Percentiles rank a stretch among this genome's conserved stretches.
phyloP scores from a whole-genome alignment of 352 stramenopile genomes.

The Globisporangium camurandrum region DNA sequence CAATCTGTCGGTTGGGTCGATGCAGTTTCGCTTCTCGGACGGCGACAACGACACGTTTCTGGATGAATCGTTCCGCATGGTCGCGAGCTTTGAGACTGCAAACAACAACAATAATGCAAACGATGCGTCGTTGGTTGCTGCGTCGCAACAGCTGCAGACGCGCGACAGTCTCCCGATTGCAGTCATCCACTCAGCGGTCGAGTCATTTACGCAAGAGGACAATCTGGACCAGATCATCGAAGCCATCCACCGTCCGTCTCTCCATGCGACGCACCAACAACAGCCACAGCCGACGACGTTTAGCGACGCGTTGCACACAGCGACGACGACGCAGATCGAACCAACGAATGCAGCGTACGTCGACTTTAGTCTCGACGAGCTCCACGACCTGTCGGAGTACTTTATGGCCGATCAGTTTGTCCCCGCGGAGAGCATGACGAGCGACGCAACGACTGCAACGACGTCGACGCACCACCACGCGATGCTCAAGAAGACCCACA shows the following conservation, averaged over 20 bases:
- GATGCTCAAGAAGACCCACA: conserved; percentile 66
- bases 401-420: conserved; percentile 53
- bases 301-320: conserved; percentile 4
- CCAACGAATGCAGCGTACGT: conserved; percentile 33
- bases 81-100: conserved; percentile 16
- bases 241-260: conserved; percentile 52
- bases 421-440: conserved; percentile 5
- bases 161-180: conserved; percentile 63
- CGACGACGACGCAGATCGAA: conserved; percentile 22
- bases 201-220: conserved; percentile 68
- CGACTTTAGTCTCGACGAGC: conserved; percentile 64
- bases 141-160: conserved; percentile 29
- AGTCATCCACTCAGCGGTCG: conserved; percentile 50
- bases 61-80: conserved; percentile 40
- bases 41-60: conserved; percentile 62
- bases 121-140: too few species aligned
- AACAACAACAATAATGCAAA: conserved; percentile 6
- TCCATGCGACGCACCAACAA: conserved; percentile 21
- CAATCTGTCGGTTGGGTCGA: conserved; percentile 60
- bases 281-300: conserved; percentile 18
- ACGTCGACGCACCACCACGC: conserved; percentile 9
- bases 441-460: neutral
- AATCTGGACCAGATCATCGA: conserved; percentile 76
- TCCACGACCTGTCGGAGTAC: conserved; percentile 70
- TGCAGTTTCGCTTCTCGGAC: conserved; percentile 72